Percentiles rank a stretch among this genome's conserved stretches.
Evolutionary conservation across 768 basidiomycete genomes (phyloP).

Genomic region (Lyophyllum shimeji): DNA sequence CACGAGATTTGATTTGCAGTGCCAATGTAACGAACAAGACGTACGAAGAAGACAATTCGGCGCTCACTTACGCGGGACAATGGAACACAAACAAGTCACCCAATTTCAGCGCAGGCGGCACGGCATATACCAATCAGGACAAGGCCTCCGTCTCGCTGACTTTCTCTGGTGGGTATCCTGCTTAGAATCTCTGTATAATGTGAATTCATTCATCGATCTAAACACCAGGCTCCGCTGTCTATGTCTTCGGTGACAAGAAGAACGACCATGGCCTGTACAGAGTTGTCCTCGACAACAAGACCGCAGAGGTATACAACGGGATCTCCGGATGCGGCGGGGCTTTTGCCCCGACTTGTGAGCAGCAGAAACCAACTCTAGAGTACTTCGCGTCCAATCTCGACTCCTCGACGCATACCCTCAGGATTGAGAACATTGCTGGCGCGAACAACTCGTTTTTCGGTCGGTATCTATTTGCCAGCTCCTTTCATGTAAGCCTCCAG

Average conservation of each 20-base stretch:
- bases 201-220: neutral
- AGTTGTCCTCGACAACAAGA: slow-evolving; percentile 35
- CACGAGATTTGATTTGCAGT: slow-evolving; percentile 17
- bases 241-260: slow-evolving; percentile 49
- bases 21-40: slow-evolving; percentile 42
- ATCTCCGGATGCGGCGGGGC: slow-evolving; percentile 48
- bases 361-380: slow-evolving; percentile 40
- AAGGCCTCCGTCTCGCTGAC: slow-evolving; percentile 37
- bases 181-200: neutral
- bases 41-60: slow-evolving; percentile 37
- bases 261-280: slow-evolving; percentile 47
- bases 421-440: slow-evolving; percentile 38
- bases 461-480: slow-evolving; percentile 13
- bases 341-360: slow-evolving; percentile 44
- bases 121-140: slow-evolving; percentile 41
- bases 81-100: slow-evolving; percentile 44
- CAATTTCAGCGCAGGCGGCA: slow-evolving; percentile 44
- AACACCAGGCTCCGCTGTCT: slow-evolving; percentile 39
- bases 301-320: slow-evolving; percentile 34
- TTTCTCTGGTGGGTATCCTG: slow-evolving; percentile 34
- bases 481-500: neutral
- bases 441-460: slow-evolving; percentile 46
- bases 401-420: slow-evolving; percentile 35
- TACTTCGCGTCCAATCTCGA: slow-evolving; percentile 45
- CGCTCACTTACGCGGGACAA: slow-evolving; percentile 37